A percentile compares a stretch with the other conserved stretches of the same genome.
Evolutionary conservation across 2,329 filamentous ascomycete species (phyloP).

Genomic region (Ophidiomyces ophidiicola): DNA sequence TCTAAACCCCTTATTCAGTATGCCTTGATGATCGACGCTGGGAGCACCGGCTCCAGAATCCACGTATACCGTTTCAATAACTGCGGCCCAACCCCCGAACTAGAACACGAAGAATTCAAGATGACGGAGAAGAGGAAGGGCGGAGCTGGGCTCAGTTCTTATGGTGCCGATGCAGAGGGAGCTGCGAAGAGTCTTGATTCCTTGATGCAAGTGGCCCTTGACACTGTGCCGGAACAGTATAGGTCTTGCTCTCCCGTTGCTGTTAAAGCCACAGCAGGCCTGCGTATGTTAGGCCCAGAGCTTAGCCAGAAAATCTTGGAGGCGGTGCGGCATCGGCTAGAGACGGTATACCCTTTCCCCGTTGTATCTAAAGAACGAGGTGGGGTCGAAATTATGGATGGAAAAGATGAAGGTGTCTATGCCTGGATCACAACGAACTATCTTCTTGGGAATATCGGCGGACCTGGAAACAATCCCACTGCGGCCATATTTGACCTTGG

Average conservation of each 20-base stretch:
- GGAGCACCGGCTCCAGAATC: slow-evolving; percentile 93
- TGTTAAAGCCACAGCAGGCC: slow-evolving; percentile 93
- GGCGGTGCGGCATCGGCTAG: slow-evolving; percentile 70
- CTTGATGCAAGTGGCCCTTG: slow-evolving; percentile 74
- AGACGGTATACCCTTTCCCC: slow-evolving; percentile 86
- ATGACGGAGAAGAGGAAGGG: slow-evolving; percentile 80
- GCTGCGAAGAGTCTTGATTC: slow-evolving; percentile 83
- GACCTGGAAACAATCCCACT: slow-evolving; percentile 76
- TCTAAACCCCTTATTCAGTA: slow-evolving; percentile 94
- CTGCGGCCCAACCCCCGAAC: slow-evolving; percentile 85
- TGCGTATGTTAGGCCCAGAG: slow-evolving; percentile 72
- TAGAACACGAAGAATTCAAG: slow-evolving; percentile 85
- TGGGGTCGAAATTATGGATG: slow-evolving; percentile 94
- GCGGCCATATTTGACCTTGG: slow-evolving; percentile 94
- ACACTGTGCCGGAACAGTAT: slow-evolving; percentile 72
- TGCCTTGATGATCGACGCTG: slow-evolving; percentile 96
- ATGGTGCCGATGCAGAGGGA: slow-evolving; percentile 69
- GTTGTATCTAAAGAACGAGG: slow-evolving; percentile 74
- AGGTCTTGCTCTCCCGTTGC: slow-evolving; percentile 87
- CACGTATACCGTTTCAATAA: slow-evolving; percentile 99
- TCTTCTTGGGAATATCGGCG: slow-evolving; percentile 91
- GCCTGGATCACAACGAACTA: slow-evolving; percentile 99
- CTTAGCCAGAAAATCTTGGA: slow-evolving; percentile 73
- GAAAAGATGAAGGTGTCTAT: slow-evolving; percentile 91
- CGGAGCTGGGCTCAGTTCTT: slow-evolving; percentile 70